Conservation (phyloP, 139 green algal genomes). For the Chlorella sp. region DNA sequence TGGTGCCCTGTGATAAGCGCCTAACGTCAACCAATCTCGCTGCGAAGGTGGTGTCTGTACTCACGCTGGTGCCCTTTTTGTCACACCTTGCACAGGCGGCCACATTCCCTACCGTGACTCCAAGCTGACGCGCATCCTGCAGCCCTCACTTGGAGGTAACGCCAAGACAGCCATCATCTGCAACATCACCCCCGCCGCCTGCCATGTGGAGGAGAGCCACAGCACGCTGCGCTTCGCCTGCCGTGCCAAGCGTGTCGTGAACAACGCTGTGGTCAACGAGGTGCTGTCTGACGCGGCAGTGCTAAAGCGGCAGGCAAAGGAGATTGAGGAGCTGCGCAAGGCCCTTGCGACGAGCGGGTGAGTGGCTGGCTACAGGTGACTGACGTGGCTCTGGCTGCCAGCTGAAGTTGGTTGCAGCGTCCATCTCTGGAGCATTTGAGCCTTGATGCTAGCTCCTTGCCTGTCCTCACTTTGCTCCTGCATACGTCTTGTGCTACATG, state of each 20-base stretch:
- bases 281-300: conserved; percentile 6
- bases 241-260: conserved; percentile 90
- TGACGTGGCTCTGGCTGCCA: too few species aligned
- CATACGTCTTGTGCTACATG: too few species aligned
- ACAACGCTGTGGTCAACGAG: conserved; percentile 84
- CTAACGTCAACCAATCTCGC: too few species aligned
- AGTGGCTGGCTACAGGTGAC: too few species aligned
- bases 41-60: too few species aligned
- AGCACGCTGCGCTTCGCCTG: conserved; percentile 88
- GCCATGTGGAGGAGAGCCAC: conserved; percentile 84
- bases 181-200: conserved; percentile 77
- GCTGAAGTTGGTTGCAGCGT: too few species aligned
- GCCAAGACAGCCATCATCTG: conserved; percentile 94
- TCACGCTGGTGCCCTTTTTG: too few species aligned
- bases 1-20: too few species aligned
- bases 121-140: conserved; percentile 89
- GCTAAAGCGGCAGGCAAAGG: background rate
- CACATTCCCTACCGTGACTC: conserved; percentile 86
- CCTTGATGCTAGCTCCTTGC: too few species aligned
- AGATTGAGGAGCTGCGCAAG: background rate
- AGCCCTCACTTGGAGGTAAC: conserved; percentile 91
- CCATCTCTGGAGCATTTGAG: too few species aligned
- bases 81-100: conserved; percentile 30
- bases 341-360: too few species aligned
- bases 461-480: too few species aligned